Evolutionary conservation across 2,329 filamentous ascomycete genomes (phyloP).

Genomic region (Ramularia collo-cygni): DNA sequence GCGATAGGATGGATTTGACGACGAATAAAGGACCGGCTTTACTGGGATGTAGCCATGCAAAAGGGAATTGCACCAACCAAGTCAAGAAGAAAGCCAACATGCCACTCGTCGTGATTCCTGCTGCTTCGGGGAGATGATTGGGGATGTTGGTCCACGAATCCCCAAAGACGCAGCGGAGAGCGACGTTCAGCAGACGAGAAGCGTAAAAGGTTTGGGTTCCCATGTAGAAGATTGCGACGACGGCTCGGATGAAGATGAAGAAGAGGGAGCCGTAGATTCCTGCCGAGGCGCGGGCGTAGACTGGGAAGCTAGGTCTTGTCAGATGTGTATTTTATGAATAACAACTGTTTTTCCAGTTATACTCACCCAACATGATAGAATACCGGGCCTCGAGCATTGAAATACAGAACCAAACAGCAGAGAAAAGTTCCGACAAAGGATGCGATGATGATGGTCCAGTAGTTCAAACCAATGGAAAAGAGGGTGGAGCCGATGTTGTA

Average conservation of each 20-base stretch:
- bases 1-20: slow-evolving; percentile 15
- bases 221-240: slow-evolving; percentile 36
- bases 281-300: slow-evolving; percentile 29
- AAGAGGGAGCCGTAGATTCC: slow-evolving; percentile 35
- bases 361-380: slow-evolving; percentile 25
- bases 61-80: slow-evolving; percentile 28
- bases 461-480: slow-evolving; percentile 28
- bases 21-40: slow-evolving; percentile 23
- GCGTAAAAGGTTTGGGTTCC: slow-evolving; percentile 30
- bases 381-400: slow-evolving; percentile 31
- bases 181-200: slow-evolving; percentile 31
- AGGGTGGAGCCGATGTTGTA: slow-evolving; percentile 30
- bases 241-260: slow-evolving; percentile 34
- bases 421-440: slow-evolving; percentile 28
- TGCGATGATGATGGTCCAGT: slow-evolving; percentile 31
- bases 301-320: slow-evolving; percentile 25
- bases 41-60: slow-evolving; percentile 30
- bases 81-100: slow-evolving; percentile 28
- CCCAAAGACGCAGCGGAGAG: slow-evolving; percentile 36
- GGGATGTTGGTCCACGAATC: slow-evolving; percentile 30
- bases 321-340: too few relatives aligned
- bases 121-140: slow-evolving; percentile 24
- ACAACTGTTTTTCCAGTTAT: too few relatives aligned
- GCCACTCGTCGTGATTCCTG: slow-evolving; percentile 29
- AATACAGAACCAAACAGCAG: slow-evolving; percentile 29